These are phyloP conservation scores for Raphanus sativus DNA, from an alignment of 345 rosid species.

Conservation along the genomic window DNA sequence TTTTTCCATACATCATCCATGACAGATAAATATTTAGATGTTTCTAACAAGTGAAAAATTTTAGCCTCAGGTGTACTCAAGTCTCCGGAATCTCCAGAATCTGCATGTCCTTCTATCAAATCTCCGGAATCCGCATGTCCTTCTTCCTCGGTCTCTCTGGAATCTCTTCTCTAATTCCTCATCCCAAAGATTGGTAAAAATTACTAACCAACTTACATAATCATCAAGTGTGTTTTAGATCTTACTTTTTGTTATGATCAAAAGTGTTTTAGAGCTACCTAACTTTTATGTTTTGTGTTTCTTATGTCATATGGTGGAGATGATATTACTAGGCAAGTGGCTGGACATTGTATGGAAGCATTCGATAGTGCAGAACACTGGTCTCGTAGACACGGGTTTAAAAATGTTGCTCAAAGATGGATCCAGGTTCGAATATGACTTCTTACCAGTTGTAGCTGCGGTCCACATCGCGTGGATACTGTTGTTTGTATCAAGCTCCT, in stretches of 20 bases:
- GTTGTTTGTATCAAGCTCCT: conserved; percentile 49
- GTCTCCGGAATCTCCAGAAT: not conserved
- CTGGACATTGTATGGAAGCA: conserved; percentile 78
- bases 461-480: conserved; percentile 55
- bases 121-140: not conserved
- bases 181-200: not conserved
- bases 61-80: too few species aligned
- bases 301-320: conserved; percentile 63
- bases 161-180: not conserved
- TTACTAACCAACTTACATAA: not conserved
- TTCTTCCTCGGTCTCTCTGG: not conserved
- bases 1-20: not conserved
- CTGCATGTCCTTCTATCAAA: not conserved
- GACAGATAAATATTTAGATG: not conserved
- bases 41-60: not conserved
- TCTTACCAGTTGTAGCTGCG: conserved; percentile 59
- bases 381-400: conserved; percentile 27
- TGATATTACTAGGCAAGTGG: conserved; percentile 84
- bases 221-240: not conserved
- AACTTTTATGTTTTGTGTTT: not conserved
- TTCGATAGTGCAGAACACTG: conserved; percentile 41
- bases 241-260: not conserved
- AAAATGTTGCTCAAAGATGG: conserved; percentile 48
- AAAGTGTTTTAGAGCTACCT: not conserved
- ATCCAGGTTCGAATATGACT: conserved; percentile 54